These are phyloP conservation scores for Microstegium vimineum DNA, from an alignment of 176 grass and related monocot genomes.

Conservation along the genomic window DNA sequence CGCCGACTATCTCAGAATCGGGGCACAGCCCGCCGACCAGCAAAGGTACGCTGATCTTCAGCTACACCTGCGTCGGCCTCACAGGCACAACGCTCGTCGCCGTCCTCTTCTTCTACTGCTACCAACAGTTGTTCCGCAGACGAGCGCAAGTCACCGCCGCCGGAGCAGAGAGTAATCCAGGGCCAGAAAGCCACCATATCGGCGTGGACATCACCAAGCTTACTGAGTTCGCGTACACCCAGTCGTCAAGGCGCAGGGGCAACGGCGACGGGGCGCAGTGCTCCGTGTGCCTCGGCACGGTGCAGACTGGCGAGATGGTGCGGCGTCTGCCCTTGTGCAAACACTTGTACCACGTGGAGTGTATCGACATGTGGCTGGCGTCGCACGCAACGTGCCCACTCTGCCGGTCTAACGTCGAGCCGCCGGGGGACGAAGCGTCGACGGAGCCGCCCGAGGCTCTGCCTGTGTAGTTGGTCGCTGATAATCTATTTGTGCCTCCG, in stretches of 20 bases:
- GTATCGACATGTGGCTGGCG: constrained; percentile 46
- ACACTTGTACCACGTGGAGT: constrained; percentile 51
- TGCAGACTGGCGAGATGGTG: constrained; percentile 35
- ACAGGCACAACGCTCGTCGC: constrained; percentile 10
- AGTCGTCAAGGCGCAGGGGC: constrained; percentile 7
- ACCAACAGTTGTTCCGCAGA: neutral
- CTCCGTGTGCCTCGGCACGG: constrained; percentile 36
- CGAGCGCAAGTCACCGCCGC: constrained; percentile 15
- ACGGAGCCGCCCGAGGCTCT: neutral
- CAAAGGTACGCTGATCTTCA: constrained; percentile 26
- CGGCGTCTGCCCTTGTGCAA: constrained; percentile 35
- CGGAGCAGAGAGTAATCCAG: neutral
- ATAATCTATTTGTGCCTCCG: neutral
- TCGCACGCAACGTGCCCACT: constrained; percentile 42
- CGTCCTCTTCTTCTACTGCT: constrained; percentile 28
- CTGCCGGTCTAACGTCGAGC: constrained; percentile 25
- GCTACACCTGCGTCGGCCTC: constrained; percentile 41
- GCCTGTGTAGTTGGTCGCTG: neutral
- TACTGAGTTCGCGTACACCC: constrained; percentile 31
- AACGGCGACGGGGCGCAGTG: constrained; percentile 15
- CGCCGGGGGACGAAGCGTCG: neutral
- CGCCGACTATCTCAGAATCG: neutral
- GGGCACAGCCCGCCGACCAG: neutral
- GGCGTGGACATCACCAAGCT: constrained; percentile 35
- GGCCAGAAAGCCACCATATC: neutral